Conservation (phyloP, 768 basidiomycete genomes). For the Trametes meyenii region DNA sequence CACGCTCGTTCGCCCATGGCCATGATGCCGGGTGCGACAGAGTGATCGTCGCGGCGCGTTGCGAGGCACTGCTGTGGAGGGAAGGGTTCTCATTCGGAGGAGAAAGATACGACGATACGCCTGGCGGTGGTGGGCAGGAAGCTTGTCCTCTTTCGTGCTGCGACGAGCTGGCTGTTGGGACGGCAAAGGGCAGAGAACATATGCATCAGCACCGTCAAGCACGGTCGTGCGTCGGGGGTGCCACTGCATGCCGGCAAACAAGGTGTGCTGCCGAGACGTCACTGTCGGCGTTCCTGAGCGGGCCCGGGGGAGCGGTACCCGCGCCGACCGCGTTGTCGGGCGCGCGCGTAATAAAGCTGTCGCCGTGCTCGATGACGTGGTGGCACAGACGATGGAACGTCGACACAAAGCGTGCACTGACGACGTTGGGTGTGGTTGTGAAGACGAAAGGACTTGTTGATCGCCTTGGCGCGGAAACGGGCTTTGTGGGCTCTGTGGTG, state of each 20-base stretch:
- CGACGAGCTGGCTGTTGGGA: too few species aligned
- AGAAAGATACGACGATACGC: too few species aligned
- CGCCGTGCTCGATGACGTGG: background rate
- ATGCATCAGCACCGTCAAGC: background rate
- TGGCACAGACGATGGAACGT: background rate
- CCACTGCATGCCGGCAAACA: conserved; percentile 9
- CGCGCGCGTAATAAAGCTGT: conserved; percentile 10
- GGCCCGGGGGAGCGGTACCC: conserved; percentile 10
- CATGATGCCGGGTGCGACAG: too few species aligned
- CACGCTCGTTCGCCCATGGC: too few species aligned
- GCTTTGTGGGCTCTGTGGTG: background rate
- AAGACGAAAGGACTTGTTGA: background rate
- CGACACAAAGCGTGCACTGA: too few species aligned
- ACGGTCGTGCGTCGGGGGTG: background rate
- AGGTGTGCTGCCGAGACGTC: background rate
- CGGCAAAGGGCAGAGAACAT: too few species aligned
- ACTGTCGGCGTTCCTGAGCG: conserved; percentile 5
- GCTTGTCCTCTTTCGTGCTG: too few species aligned
- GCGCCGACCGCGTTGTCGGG: background rate
- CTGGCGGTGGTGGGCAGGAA: too few species aligned
- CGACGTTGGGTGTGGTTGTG: background rate
- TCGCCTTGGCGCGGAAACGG: conserved; percentile 5
- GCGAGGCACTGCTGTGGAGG: too few species aligned
- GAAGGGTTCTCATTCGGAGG: too few species aligned
- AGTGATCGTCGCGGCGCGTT: too few species aligned